These are phyloP conservation scores for Coemansia sp. DNA, from an alignment of 192 early-diverging fungal genomes.

Conservation along the genomic window DNA sequence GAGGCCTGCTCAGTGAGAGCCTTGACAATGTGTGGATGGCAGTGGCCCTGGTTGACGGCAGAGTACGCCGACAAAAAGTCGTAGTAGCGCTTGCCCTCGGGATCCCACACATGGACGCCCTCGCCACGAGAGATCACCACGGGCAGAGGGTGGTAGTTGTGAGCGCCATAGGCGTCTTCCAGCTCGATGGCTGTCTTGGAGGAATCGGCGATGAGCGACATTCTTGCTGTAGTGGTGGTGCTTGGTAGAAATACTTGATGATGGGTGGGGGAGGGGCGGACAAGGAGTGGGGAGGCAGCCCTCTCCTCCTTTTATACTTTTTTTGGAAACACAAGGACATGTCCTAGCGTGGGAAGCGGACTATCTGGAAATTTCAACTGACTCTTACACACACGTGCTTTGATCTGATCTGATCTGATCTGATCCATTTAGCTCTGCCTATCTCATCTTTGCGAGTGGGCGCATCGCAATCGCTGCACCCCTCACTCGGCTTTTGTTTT, in stretches of 20 bases:
- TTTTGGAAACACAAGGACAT: background rate
- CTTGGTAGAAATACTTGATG: background rate
- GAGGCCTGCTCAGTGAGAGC: constrained; percentile 89
- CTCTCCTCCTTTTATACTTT: constrained; percentile 4
- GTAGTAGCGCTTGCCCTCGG: constrained; percentile 75
- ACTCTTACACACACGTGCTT: background rate
- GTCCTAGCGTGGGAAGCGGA: background rate
- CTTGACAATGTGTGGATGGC: constrained; percentile 92
- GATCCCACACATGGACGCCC: constrained; percentile 93
- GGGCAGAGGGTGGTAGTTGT: constrained; percentile 99
- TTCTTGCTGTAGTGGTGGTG: background rate
- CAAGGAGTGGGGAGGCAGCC: background rate
- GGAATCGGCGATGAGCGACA: constrained; percentile 10
- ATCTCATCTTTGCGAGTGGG: too few relatives aligned
- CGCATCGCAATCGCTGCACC: too few relatives aligned
- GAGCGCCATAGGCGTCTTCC: constrained; percentile 87
- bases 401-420: background rate
- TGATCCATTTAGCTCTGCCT: background rate
- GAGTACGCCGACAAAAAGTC: constrained; percentile 82
- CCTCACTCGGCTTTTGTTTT: too few relatives aligned
- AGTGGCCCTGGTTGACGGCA: constrained; percentile 87
- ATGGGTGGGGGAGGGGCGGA: background rate
- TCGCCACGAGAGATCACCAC: constrained; percentile 85
- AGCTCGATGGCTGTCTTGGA: constrained; percentile 63
- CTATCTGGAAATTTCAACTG: background rate